phyloP scores from a whole-genome alignment of 140 eudicot genomes.

The Senecio squalidus region DNA sequence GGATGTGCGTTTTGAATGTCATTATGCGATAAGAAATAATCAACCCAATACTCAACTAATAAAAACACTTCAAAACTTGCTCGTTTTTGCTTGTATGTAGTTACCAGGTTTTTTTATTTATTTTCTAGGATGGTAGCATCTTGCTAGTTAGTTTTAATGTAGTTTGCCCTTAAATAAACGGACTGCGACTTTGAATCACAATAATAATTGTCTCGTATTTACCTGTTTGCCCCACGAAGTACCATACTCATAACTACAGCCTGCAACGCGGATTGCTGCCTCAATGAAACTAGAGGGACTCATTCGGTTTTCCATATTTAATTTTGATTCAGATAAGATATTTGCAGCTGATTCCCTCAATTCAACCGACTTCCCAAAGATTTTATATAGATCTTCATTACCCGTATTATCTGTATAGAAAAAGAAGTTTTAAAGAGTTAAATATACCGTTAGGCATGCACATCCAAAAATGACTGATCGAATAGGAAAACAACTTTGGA shows the following conservation, averaged over 20 bases:
- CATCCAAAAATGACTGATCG: not conserved
- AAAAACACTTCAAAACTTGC: no score
- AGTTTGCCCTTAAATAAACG: no score
- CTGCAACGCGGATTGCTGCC: conserved; percentile 43
- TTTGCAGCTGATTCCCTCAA: conserved; percentile 34
- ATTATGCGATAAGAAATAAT: no score
- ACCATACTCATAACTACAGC: conserved; percentile 42
- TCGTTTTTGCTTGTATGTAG: no score
- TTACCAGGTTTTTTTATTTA: no score
- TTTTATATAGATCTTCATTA: conserved; percentile 24
- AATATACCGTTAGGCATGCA: not conserved
- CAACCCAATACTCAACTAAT: no score
- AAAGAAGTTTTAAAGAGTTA: not conserved
- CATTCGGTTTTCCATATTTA: not conserved
- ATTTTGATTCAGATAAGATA: conserved; percentile 20
- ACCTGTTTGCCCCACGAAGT: conserved; percentile 56
- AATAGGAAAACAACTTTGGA: not conserved
- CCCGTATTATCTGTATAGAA: conserved; percentile 14
- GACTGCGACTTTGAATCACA: no score
- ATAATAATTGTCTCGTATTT: not conserved
- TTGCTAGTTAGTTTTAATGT: no score
- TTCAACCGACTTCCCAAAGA: conserved; percentile 39
- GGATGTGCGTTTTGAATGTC: no score
- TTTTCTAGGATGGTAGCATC: no score
- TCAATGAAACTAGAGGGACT: conserved; percentile 32